Base-by-base conservation (phyloP, 306 rosid genomes). In the Quercus cerris region DNA sequence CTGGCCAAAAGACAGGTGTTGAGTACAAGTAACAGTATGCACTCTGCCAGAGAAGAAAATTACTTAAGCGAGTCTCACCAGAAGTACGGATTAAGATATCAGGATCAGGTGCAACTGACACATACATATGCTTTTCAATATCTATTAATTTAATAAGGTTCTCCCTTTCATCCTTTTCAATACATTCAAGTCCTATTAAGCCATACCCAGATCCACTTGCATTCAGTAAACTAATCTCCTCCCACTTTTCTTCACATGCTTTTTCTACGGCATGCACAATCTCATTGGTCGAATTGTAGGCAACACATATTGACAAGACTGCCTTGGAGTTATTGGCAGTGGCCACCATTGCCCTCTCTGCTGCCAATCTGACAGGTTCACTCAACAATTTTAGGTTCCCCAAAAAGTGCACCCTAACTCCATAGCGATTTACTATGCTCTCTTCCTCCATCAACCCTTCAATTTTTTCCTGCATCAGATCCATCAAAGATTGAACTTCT, bases 11-110 rank as follows among this genome's bases (percentile, higher is more conserved):
- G 56, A 69, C 78, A 4, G 82, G 68, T 1, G 87, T 82, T 22
- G 87, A 84, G 80, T 84, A 87, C 71, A 84, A 69, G 77, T 57
- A 78, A 73, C 84, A 74, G 46, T 5, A 61, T 31, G 80, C 71
- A 70, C 77, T 85, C 81, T 87, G 90, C 90, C 87, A 85, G 63
- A 87, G 74, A 68, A 85, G 91, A 76, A 85, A 87, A 81, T 87
- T 87, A 82, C 91, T 87, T 72, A 83, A 49, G 18, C 86, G 81
- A 8, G 80, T 70, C 87, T 83, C 91, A 19, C 87, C 91, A 23
- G 87, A 88, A 22, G 89, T 81, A n/a, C 86, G 84, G 19, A 81
- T 81, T 31, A 85, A 30, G 19, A 85, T 79, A 74, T 81, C 86
- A 77, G 84, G 89, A 55, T 78, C 81, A 4, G 87, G 87, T 46